A percentile compares a stretch with the other conserved stretches of the same genome.
These are phyloP conservation scores for Solanum gracilifrons DNA, from an alignment of 257 asterid species.

Conservation along the genomic window DNA sequence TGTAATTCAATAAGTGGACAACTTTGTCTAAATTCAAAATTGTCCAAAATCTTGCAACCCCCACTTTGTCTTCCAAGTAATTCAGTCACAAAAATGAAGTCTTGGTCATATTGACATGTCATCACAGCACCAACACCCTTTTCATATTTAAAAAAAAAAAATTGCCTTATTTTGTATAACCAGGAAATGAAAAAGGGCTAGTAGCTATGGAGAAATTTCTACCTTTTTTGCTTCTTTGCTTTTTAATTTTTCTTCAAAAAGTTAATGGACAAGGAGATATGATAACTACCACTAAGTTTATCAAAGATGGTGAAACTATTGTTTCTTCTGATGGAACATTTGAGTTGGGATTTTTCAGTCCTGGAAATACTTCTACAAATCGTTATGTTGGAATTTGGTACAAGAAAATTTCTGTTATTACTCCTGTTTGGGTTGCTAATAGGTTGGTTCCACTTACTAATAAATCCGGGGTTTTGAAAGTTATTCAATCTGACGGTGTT, in stretches of 20 bases:
- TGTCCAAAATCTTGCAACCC: neutral
- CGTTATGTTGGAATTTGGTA: constrained; percentile 39
- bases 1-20: neutral
- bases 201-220: neutral
- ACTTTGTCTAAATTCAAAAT: neutral
- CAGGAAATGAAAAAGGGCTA: neutral
- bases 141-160: too few relatives aligned
- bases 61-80: neutral
- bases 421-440: constrained; percentile 33
- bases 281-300: neutral
- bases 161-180: neutral
- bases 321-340: constrained; percentile 28
- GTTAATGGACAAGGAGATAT: constrained; percentile 7
- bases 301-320: constrained; percentile 25
- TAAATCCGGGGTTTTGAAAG: constrained; percentile 12
- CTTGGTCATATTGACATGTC: neutral
- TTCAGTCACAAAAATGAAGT: neutral
- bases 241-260: neutral
- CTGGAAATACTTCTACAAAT: constrained; percentile 8
- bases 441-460: constrained; percentile 10
- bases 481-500: constrained; percentile 13
- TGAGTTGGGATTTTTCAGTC: constrained; percentile 39
- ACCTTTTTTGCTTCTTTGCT: neutral
- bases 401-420: constrained; percentile 10
- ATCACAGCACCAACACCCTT: neutral